Base-by-base conservation (phyloP, 1,284 basidiomycete genomes). In the Phellopilus nigrolimitatus region DNA sequence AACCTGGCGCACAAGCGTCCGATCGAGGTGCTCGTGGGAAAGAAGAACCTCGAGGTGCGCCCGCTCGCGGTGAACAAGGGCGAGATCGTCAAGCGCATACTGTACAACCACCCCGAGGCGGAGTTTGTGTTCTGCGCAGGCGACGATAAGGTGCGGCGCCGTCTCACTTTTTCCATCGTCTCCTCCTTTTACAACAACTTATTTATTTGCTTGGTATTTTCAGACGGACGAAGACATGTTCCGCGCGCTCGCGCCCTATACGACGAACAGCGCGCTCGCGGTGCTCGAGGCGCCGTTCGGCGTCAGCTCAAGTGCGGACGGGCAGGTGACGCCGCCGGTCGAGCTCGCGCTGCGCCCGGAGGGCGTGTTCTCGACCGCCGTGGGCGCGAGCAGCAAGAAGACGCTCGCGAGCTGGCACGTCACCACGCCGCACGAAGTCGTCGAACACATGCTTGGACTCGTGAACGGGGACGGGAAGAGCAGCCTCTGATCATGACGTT, bases 201-300 rank as follows among this genome's bases (percentile, higher is more conserved):
- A 31, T 25, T 17, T 25, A 30, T 15, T 9, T 9, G 22, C 17
- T 39, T 37, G 27, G 51, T 41, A 19, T 51, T n/a, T n/a, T n/a
- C n/a, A 78, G 89, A 94, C 92, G 41, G 92, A 95, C 71, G 92
- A 95, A 70, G 93, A 97, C 72, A 95, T 95, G 92, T 95, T 95
- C 85, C 84, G 91, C 58, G 80, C 92, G 0, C 75, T 95, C 1
- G 77, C 80, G 51, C 78, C 86, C 59, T 81, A 84, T 71, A 68
- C 76, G n/a, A 40, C 53, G 9, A 13, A 17, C 9, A 30, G 21
- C 30, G 27, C 38, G 38, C 24, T 71, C 49, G 73, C 75, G n/a
- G 68, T 65, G 9, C 78, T 94, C 72, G 75, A 82, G 28, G 78
- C 89, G 0, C 91, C 90, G 5, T 71, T 93, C 9, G 40, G 27